Percentiles rank a stretch among this genome's conserved stretches.
Evolutionary conservation across 1,139 yeast genomes (phyloP).

Genomic region (Cylindricascospora bacillispora): DNA sequence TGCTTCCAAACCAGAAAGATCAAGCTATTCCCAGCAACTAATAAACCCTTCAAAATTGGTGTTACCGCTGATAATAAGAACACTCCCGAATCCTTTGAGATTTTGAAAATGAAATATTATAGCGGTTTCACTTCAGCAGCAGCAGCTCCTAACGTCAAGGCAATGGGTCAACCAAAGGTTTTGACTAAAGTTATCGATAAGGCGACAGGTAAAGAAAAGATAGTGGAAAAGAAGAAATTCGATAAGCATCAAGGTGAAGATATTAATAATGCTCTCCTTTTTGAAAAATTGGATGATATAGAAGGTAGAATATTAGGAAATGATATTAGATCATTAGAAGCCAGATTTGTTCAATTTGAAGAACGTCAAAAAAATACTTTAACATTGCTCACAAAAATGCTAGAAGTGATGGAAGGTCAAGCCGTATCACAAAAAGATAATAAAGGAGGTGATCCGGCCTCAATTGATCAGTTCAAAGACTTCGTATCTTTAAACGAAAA

Average conservation of each 20-base stretch:
- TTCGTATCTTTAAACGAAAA: slow-evolving; percentile 22
- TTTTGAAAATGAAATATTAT: slow-evolving; percentile 44
- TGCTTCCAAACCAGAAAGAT: slow-evolving; percentile 54
- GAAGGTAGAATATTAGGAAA: slow-evolving; percentile 26
- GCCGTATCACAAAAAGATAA: slow-evolving; percentile 2
- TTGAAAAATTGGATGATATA: slow-evolving; percentile 21
- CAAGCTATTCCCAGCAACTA: slow-evolving; percentile 14
- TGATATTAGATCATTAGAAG: slow-evolving; percentile 17
- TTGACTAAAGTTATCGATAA: slow-evolving; percentile 25
- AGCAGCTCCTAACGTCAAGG: slow-evolving; percentile 43
- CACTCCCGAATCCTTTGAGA: slow-evolving; percentile 42
- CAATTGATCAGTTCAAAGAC: slow-evolving; percentile 8
- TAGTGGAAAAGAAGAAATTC: slow-evolving; percentile 18
- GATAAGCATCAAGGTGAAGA: slow-evolving; percentile 17
- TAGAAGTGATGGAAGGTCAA: not conserved
- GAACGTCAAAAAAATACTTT: slow-evolving; percentile 15
- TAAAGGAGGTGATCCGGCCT: not conserved
- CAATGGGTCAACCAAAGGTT: slow-evolving; percentile 34
- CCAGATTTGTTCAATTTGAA: slow-evolving; percentile 11
- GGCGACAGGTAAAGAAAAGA: slow-evolving; percentile 21
- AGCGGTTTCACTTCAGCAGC: slow-evolving; percentile 40
- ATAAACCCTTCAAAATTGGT: slow-evolving; percentile 40
- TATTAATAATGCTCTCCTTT: slow-evolving; percentile 18
- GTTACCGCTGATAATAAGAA: slow-evolving; percentile 36
- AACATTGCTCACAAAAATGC: slow-evolving; percentile 10